Evolutionary conservation across 2,329 filamentous ascomycete species (phyloP).

Genomic region (Volutella citrinella): DNA sequence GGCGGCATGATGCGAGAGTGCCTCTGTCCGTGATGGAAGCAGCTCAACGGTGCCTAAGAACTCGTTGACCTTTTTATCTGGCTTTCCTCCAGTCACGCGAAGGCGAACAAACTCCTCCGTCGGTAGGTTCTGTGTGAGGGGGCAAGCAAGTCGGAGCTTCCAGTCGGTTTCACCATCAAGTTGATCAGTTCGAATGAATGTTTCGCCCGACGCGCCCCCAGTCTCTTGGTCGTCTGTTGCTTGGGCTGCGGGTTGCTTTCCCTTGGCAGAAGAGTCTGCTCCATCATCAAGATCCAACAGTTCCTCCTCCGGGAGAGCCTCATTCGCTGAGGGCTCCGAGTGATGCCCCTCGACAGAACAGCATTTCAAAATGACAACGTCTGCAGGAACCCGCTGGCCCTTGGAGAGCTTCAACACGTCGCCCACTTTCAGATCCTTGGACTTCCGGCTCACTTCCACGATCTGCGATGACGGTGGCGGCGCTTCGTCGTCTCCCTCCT

Average conservation of each 20-base stretch:
- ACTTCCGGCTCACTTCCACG: constrained; percentile 73
- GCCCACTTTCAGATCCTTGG: constrained; percentile 85
- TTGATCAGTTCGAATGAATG: constrained; percentile 96
- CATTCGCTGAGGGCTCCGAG: constrained; percentile 26
- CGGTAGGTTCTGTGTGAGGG: constrained; percentile 76
- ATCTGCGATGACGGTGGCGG: constrained; percentile 47
- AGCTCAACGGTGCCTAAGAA: constrained; percentile 89
- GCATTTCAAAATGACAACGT: constrained; percentile 90
- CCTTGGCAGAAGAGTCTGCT: constrained; percentile 27
- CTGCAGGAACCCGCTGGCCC: constrained; percentile 89
- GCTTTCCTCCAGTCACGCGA: constrained; percentile 79
- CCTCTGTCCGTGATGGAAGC: constrained; percentile 50
- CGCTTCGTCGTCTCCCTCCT: constrained; percentile 53
- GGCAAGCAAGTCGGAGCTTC: constrained; percentile 88
- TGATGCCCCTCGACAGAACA: constrained; percentile 53
- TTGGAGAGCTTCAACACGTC: constrained; percentile 93
- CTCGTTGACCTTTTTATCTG: constrained; percentile 91
- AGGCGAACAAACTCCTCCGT: constrained; percentile 68
- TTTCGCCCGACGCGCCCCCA: constrained; percentile 66
- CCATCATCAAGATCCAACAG: constrained; percentile 41
- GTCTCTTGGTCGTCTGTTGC: constrained; percentile 25
- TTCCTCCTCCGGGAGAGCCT: constrained; percentile 36
- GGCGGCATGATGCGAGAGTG: constrained; percentile 40
- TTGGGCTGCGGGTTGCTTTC: constrained; percentile 32
- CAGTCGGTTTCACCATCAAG: constrained; percentile 97